Conservation (phyloP, 2,329 filamentous ascomycete genomes). For the Waltergamsia citrina region DNA sequence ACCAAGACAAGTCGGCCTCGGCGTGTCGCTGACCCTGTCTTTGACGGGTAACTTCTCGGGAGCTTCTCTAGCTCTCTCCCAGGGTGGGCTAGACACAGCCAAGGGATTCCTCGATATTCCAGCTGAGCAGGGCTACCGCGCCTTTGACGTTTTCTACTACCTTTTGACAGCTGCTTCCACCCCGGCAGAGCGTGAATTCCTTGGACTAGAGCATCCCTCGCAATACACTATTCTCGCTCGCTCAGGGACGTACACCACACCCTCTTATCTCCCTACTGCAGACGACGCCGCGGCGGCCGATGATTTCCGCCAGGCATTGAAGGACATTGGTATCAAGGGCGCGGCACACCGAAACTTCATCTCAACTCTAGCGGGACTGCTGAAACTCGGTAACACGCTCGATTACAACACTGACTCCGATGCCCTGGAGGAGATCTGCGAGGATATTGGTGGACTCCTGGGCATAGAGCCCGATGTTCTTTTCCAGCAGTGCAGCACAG, state of each 20-base stretch:
- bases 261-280: constrained; percentile 80
- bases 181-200: constrained; percentile 77
- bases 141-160: constrained; percentile 98
- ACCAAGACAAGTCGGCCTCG: constrained; percentile 70
- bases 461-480: constrained; percentile 82
- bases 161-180: constrained; percentile 87
- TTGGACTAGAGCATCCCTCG: constrained; percentile 69
- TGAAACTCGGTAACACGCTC: constrained; percentile 87
- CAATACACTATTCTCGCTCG: constrained; percentile 70
- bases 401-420: constrained; percentile 81
- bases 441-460: constrained; percentile 80
- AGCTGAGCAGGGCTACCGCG: constrained; percentile 70
- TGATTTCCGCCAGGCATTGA: constrained; percentile 79
- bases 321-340: constrained; percentile 90
- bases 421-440: constrained; percentile 73
- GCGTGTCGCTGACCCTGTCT: constrained; percentile 72
- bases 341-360: constrained; percentile 73
- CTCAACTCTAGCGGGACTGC: constrained; percentile 71
- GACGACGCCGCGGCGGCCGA: constrained; percentile 90
- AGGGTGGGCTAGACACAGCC: constrained; percentile 77
- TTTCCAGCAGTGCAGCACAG: constrained; percentile 66
- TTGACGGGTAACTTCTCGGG: constrained; percentile 70
- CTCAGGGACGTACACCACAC: constrained; percentile 78
- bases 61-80: constrained; percentile 69
- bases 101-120: constrained; percentile 76